Evolutionary conservation across 441 rosid genomes (phyloP).

Genomic region (Populus tomentosa): DNA sequence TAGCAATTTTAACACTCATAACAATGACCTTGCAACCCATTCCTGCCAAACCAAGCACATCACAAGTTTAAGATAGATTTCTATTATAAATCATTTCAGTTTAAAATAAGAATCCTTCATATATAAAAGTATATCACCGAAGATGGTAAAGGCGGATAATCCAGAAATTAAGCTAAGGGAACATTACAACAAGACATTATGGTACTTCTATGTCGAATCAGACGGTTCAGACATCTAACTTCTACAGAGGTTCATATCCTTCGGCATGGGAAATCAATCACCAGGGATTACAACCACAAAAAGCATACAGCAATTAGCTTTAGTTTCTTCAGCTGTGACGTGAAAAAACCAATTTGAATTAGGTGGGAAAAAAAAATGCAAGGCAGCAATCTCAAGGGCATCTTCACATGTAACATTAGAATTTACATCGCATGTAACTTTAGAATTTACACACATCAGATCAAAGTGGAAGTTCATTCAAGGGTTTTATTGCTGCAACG

Average conservation of each 20-base stretch:
- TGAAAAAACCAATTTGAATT: background rate
- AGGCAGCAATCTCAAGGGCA: background rate
- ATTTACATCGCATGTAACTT: background rate
- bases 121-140: background rate
- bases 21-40: too few relatives aligned
- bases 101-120: background rate
- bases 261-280: background rate
- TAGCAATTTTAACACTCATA: too few relatives aligned
- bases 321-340: background rate
- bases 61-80: too few relatives aligned
- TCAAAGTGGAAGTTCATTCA: constrained; percentile 44
- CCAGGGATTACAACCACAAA: background rate
- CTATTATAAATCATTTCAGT: too few relatives aligned
- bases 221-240: background rate
- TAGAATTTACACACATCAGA: background rate
- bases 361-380: background rate
- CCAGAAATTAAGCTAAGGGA: background rate
- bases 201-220: background rate
- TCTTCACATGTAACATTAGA: background rate
- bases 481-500: constrained; percentile 64
- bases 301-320: background rate
- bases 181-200: background rate
- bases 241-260: background rate
- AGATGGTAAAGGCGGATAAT: background rate
- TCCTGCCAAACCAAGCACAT: too few relatives aligned